Base-by-base conservation (phyloP, 2,329 filamentous ascomycete species). In the Paracoccidioides lutzii region DNA sequence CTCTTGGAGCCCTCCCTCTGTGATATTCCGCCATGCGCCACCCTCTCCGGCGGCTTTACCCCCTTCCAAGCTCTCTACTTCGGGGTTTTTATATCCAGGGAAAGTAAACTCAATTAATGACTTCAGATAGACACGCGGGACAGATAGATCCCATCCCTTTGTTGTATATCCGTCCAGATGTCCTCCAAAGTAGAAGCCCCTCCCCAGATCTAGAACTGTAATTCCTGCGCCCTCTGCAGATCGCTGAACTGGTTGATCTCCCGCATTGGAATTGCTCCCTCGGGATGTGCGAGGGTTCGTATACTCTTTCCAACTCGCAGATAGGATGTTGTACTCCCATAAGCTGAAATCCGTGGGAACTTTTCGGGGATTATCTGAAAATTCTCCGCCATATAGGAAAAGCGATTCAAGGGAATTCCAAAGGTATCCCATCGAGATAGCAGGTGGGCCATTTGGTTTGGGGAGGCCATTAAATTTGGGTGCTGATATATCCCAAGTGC, bases 141-240 rank as follows among this genome's bases (percentile, higher is more conserved):
- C 75, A 54, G 81, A 76, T 52, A 79, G 78, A n/a, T 82, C 82
- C 87, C 87, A 90, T 10, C 82, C 85, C 60, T 75, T 67, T 1
- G 80, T 82, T 0, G 79, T 82, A 58, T 79, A 78, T 32, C 73
- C 75, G 66, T 90, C 86, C 5, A 87, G 72, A 67, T 90, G 87
- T 0, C 87, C 87, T 32, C 85, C 87, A 69, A 90, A 90, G 67
- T 88, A 90, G 76, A 82, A 90, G 37, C 84, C 87, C 49, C 84
- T 71, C 0, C 85, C 85, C 0, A 89, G 71, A 54, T 83, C 80
- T 0, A 84, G 81, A 0, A 90, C 81, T 33, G 81, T 85, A 12
- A 87, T 70, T 0, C 85, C 85, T 9, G 87, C 84, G 5, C 87
- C 87, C 66, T 90, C 87, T 1, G 85, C 85, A 2, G 85, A 78